These are phyloP conservation scores for Phytophthora citricola DNA, from an alignment of 352 stramenopile genomes.

Conservation along the genomic window DNA sequence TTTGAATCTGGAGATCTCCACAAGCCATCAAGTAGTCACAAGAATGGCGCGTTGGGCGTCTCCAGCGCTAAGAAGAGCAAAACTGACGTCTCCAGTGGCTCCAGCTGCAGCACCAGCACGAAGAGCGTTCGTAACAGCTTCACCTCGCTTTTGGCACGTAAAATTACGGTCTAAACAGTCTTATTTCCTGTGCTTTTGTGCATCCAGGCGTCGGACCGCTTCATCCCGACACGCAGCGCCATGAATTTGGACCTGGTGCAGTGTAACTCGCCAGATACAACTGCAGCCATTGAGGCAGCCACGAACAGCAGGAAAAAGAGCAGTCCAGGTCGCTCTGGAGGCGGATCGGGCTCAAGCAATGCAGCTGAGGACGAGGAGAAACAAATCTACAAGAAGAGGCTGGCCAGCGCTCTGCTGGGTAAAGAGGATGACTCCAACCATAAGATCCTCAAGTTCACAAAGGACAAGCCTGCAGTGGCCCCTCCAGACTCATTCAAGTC, in stretches of 20 bases:
- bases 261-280: constrained; percentile 68
- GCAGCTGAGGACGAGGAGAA: constrained; percentile 73
- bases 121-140: constrained; percentile 36
- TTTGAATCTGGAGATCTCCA: constrained; percentile 25
- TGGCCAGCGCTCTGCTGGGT: constrained; percentile 85
- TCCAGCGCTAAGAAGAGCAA: constrained; percentile 50
- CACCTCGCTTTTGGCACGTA: background rate
- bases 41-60: constrained; percentile 15
- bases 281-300: constrained; percentile 50
- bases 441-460: constrained; percentile 98
- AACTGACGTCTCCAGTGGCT: constrained; percentile 15
- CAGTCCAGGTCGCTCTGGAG: constrained; percentile 27
- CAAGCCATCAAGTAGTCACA: constrained; percentile 25
- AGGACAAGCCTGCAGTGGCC: constrained; percentile 95
- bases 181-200: constrained; percentile 15
- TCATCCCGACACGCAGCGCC: constrained; percentile 86
- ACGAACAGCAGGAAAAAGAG: constrained; percentile 34
- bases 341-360: constrained; percentile 5
- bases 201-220: constrained; percentile 67
- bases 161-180: constrained; percentile 15
- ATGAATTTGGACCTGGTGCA: constrained; percentile 88
- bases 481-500: constrained; percentile 95
- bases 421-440: constrained; percentile 77
- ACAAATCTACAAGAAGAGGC: constrained; percentile 82
- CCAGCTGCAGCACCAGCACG: constrained; percentile 19